Evolutionary conservation across 345 rosid species (phyloP), one percentile per base, ranked within the genome.

Genomic region (Bruguiera sexangula): DNA sequence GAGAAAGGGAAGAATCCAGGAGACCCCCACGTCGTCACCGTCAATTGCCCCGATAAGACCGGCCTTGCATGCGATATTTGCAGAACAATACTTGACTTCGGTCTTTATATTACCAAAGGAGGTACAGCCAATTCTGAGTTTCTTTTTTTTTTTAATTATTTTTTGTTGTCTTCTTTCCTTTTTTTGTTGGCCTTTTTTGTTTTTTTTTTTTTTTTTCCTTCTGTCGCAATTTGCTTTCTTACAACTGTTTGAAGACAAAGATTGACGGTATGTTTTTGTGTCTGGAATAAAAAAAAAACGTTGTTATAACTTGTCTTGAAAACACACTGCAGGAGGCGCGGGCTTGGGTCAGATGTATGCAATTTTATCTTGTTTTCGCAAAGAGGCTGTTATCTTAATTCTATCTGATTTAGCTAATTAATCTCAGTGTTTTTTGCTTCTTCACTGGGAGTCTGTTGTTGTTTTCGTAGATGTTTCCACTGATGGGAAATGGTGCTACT

Each of bases 401-500:
- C 16, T 13, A 13, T 43, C 50, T 43, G 50, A 43, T 43, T 43
- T 43, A 13, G 19, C 50, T 11, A 24, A 24, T 56, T 22, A 56
- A 21, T 22, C 60, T 10, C 29, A 6, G 4, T 24, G 7, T 24
- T 55, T 55, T 26, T 56, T 54, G 18, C 15, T 56, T 24, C 60
- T 56, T 24, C 29, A 24, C 18, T 10, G 24, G 22, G 29, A n/a
- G 15, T n/a, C 20, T 13, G 27, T 22, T 3, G 54, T 50, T 73
- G 57, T 69, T 67, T 18, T 53, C 60, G 48, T 79, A 93, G 98
- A 93, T 88, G 82, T 93, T 69, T 87, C 98, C 21, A 90, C 96
- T 0, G 96, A 93, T 84, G 96, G 96, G 69, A 85, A 70, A 71
- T 90, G 96, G 96, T 93, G 93, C 78, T 90, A 81, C 75, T 46